Evolutionary conservation across 352 stramenopile genomes (phyloP).

Genomic region (Peronosclerospora sorghi): DNA sequence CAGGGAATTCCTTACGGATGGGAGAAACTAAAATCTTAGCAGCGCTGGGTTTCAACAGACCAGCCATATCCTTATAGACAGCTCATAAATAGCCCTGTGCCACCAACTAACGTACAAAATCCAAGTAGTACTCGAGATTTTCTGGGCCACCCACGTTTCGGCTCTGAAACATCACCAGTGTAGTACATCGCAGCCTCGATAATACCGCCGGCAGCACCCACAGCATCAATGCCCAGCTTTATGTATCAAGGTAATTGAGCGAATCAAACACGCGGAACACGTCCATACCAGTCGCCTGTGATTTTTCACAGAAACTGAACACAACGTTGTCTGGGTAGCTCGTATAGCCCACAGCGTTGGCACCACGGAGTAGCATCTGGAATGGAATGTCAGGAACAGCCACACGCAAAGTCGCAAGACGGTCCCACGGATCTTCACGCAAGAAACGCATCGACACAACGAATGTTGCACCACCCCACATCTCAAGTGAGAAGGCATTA

Average conservation of each 20-base stretch:
- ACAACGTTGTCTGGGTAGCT: conserved; percentile 96
- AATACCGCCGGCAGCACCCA: conserved; percentile 90
- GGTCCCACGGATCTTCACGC: conserved; percentile 93
- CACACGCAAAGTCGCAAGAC: conserved; percentile 86
- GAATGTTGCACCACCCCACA: conserved; percentile 96
- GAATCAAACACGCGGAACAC: conserved; percentile 98
- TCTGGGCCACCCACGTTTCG: conserved; percentile 83
- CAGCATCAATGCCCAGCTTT: conserved; percentile 93
- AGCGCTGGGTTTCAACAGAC: conserved; percentile 92
- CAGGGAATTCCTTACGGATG: conserved; percentile 91
- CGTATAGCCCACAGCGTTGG: conserved; percentile 95
- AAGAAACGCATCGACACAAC: conserved; percentile 97
- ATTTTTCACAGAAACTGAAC: conserved; percentile 94
- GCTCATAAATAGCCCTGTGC: conserved; percentile 90
- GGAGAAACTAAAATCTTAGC: conserved; percentile 86
- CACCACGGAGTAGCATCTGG: conserved; percentile 94
- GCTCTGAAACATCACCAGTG: conserved; percentile 93
- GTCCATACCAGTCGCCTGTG: conserved; percentile 92
- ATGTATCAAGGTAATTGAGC: conserved; percentile 98
- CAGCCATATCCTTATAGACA: conserved; percentile 99
- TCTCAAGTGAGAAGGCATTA: conserved; percentile 94
- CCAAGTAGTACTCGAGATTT: conserved; percentile 94
- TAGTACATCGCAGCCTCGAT: conserved; percentile 95
- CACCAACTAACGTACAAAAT: conserved; percentile 89
- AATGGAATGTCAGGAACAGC: conserved; percentile 94